These are phyloP conservation scores for Termitomyces sp. DNA, from an alignment of 768 basidiomycete species.

Conservation along the genomic window DNA sequence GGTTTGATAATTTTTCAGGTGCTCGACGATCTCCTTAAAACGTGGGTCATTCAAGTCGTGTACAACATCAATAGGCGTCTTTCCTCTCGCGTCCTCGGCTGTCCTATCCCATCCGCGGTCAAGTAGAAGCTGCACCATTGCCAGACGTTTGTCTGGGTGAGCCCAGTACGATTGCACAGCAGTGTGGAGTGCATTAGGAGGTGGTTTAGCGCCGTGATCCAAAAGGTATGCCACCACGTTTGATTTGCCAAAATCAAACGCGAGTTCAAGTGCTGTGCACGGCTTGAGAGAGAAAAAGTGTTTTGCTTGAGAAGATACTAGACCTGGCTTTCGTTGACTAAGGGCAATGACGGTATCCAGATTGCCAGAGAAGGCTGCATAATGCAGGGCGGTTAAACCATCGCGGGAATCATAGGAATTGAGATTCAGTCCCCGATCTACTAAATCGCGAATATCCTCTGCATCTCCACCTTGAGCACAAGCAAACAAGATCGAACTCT, in stretches of 20 bases:
- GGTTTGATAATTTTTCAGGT: background rate
- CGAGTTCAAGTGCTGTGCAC: background rate
- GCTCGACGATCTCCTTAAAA: background rate
- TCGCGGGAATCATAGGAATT: background rate
- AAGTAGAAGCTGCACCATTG: background rate
- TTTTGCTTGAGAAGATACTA: background rate
- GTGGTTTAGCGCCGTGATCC: background rate
- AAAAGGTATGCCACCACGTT: background rate
- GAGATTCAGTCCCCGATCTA: background rate
- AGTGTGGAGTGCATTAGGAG: background rate
- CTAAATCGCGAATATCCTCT: background rate
- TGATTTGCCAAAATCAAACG: background rate
- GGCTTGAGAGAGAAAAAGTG: background rate
- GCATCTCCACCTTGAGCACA: background rate
- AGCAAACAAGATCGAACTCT: background rate
- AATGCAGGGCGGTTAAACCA: background rate
- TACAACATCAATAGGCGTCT: background rate
- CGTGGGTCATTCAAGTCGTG: background rate
- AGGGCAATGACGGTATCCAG: background rate
- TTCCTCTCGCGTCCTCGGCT: background rate
- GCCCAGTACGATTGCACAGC: background rate
- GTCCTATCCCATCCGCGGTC: conserved; percentile 1
- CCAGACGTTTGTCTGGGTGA: background rate
- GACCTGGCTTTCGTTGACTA: background rate
- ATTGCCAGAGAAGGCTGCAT: background rate